These are phyloP conservation scores for Phyllosticta paracitricarpa DNA, from an alignment of 2,329 filamentous ascomycete genomes.

Conservation along the genomic window DNA sequence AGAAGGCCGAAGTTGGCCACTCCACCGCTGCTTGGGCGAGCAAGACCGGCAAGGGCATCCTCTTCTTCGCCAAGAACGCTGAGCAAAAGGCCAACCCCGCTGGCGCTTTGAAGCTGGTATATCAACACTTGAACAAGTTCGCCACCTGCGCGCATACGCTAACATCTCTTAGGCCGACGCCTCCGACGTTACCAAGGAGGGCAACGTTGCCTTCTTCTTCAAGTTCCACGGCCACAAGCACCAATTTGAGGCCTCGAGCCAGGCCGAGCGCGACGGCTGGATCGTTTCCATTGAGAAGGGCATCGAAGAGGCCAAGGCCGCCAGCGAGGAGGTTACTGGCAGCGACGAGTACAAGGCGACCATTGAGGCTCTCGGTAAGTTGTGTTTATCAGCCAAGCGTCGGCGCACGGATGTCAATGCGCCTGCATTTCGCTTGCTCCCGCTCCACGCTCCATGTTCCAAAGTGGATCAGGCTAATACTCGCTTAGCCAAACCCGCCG, in stretches of 20 bases:
- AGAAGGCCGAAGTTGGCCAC: constrained; percentile 75
- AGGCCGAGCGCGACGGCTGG: constrained; percentile 86
- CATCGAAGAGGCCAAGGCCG: constrained; percentile 74
- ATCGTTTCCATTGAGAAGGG: constrained; percentile 72
- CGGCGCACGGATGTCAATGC: constrained; percentile 13
- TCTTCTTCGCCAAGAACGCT: constrained; percentile 80
- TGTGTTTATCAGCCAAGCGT: constrained; percentile 16
- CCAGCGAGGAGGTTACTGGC: constrained; percentile 61
- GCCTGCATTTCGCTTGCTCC: constrained; percentile 21
- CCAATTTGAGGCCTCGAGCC: constrained; percentile 70
- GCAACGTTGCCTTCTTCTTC: constrained; percentile 74
- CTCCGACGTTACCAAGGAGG: constrained; percentile 64
- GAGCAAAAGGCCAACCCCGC: constrained; percentile 72
- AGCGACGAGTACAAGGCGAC: constrained; percentile 84
- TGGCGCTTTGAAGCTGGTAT: constrained; percentile 77
- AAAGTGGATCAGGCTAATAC: constrained; percentile 23
- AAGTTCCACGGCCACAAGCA: constrained; percentile 83
- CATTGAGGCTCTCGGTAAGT: constrained; percentile 59
- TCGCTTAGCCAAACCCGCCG: constrained; percentile 29
- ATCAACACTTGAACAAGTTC: constrained; percentile 22
- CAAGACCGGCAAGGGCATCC: constrained; percentile 88
- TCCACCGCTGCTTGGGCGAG: constrained; percentile 79
- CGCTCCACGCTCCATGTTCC: constrained; percentile 11
- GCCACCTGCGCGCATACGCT: constrained; percentile 12
- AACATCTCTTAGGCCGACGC: constrained; percentile 47